Base-by-base conservation (phyloP, 108 stramenopile genomes). In the Pseudonitzschia pungens region DNA sequence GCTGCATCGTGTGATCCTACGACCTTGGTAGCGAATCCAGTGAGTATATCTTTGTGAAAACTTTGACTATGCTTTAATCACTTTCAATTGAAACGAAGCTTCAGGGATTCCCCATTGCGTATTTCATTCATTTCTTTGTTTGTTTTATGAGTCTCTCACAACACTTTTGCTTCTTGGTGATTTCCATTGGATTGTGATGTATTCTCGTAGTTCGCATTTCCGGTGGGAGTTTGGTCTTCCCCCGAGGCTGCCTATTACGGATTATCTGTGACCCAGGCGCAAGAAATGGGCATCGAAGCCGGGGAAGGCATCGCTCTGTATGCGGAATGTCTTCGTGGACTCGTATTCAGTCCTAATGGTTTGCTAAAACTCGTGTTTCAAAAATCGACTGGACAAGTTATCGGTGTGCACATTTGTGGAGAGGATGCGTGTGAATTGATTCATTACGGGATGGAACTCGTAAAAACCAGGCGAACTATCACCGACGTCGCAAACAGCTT, bases 381-480 rank as follows among this genome's bases (percentile, higher is more conserved):
- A 44, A 89, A 86, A 68, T 72, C 82, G 3, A 80, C 86, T 29
- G 87, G 89, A 20, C 77, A 81, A 0, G 83, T 93, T 29, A 65
- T 93, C 59, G 92, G 92, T 16, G 92, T 93, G 7, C 92, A 93
- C 71, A 89, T 93, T 64, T 87, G 87, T 67, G 92, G 92, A 44
- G 89, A 89, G 52, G 92, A 90, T 69, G 92, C 92, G 0, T 93
- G 78, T 68, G 92, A 93, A 75, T 64, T 93, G 41, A 88, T 93
- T 59, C 92, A 93, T 75, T 93, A 89, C 65, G 92, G 92, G 0
- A 93, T 93, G 89, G 89, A 93, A 69, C 73, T 91, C 15, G 87
- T 93, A 29, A 91, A 89, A 76, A 74, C 81, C 21, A 65, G 78
- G 53, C 76, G 84, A 14, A 93, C 92, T 18, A 79, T 93, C 68